Conservation (phyloP, 2,329 filamentous ascomycete genomes). For the Nemania bipapillata region DNA sequence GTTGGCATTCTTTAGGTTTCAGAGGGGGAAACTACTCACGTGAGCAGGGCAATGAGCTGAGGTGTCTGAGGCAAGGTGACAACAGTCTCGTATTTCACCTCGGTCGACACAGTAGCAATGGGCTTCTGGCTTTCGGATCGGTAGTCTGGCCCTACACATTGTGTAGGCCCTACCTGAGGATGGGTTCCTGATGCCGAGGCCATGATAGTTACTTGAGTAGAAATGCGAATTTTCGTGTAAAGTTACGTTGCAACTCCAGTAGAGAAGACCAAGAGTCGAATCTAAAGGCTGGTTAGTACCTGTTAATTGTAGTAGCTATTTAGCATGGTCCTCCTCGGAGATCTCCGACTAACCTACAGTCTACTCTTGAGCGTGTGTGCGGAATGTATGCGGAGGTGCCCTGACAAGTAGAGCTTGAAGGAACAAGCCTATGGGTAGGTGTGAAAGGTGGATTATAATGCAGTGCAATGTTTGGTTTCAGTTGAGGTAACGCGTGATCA, state of each 20-base stretch:
- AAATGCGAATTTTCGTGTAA: neutral
- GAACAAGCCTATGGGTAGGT: neutral
- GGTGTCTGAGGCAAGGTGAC: conserved; percentile 91
- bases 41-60: conserved; percentile 95
- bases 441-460: neutral
- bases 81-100: conserved; percentile 84
- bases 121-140: conserved; percentile 80
- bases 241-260: conserved; percentile 5
- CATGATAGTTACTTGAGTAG: conserved; percentile 54
- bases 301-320: conserved; percentile 21
- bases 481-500: neutral
- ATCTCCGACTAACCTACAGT: conserved; percentile 16
- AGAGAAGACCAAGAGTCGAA: neutral
- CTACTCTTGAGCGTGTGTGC: neutral
- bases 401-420: neutral
- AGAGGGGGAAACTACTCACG: conserved; percentile 71
- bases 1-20: conserved; percentile 12
- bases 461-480: conserved; percentile 1
- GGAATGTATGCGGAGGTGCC: conserved; percentile 7
- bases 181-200: conserved; percentile 48
- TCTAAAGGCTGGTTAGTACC: conserved; percentile 10
- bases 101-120: conserved; percentile 86
- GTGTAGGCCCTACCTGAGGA: conserved; percentile 58
- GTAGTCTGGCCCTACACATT: conserved; percentile 84
- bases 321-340: conserved; percentile 7